Conservation (phyloP, 78 protist genomes). For the Dictyostelium intermedium region DNA sequence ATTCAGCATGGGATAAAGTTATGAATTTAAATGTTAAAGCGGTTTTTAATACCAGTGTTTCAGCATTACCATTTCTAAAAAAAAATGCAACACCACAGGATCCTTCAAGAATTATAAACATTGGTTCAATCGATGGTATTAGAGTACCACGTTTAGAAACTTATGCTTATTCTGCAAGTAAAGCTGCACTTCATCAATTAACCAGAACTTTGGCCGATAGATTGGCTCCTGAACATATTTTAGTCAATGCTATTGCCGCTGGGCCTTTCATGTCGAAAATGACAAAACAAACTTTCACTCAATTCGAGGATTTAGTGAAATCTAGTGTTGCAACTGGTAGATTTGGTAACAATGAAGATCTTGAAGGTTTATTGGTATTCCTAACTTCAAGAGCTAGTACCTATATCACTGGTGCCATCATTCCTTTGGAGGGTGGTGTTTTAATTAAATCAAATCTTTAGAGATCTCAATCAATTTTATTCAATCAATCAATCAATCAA, state of each 20-base stretch:
- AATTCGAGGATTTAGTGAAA: neutral
- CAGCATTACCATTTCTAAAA: slow-evolving; percentile 41
- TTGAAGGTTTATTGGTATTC: slow-evolving; percentile 50
- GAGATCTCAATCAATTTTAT: too few species aligned
- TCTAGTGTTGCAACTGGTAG: slow-evolving; percentile 45
- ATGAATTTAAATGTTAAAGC: slow-evolving; percentile 78
- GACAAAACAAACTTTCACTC: slow-evolving; percentile 44
- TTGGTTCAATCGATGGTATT: slow-evolving; percentile 79
- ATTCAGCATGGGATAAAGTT: slow-evolving; percentile 81
- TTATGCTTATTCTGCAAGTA: slow-evolving; percentile 76
- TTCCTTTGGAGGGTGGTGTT: slow-evolving; percentile 82
- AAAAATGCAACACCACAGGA: slow-evolving; percentile 5
- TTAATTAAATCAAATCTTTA: slow-evolving; percentile 38
- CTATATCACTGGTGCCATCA: slow-evolving; percentile 79
- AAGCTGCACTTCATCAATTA: slow-evolving; percentile 83
- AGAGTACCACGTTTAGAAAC: slow-evolving; percentile 43
- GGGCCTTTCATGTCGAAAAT: slow-evolving; percentile 82
- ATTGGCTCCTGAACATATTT: slow-evolving; percentile 70
- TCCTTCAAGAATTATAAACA: slow-evolving; percentile 70
- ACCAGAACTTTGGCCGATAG: slow-evolving; percentile 56
- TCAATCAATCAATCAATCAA: too few species aligned
- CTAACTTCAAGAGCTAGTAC: neutral
- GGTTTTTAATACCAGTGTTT: slow-evolving; percentile 48
- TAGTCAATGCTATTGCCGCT: slow-evolving; percentile 66
- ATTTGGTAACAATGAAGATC: slow-evolving; percentile 59